Evolutionary conservation across 495 filamentous ascomycete species (phyloP).

Genomic region (Amniculicola lignicola): DNA sequence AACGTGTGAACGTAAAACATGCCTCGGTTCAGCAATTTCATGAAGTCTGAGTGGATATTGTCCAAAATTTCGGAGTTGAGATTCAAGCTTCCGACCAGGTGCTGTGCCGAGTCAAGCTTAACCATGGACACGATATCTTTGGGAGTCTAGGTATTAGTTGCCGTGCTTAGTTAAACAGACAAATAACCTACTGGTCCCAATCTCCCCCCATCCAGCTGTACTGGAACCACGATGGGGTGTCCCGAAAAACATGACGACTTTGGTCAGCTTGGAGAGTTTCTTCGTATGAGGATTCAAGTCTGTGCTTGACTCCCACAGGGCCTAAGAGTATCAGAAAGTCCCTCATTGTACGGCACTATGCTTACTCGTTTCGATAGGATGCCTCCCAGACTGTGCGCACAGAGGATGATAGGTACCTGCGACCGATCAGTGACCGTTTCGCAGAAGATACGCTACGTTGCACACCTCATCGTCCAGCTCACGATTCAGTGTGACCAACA

Average conservation of each 20-base stretch:
- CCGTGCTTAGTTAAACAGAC: too few relatives aligned
- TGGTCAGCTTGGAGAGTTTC: slow-evolving; percentile 6
- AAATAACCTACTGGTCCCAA: too few relatives aligned
- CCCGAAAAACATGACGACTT: slow-evolving; percentile 17
- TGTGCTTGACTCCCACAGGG: slow-evolving; percentile 9
- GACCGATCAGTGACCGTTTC: not conserved
- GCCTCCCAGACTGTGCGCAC: slow-evolving; percentile 14
- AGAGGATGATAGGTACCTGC: slow-evolving; percentile 11
- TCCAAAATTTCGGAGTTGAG: slow-evolving; percentile 13
- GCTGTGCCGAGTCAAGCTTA: not conserved
- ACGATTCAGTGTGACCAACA: slow-evolving; percentile 3
- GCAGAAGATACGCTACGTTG: not conserved
- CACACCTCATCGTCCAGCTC: slow-evolving; percentile 11
- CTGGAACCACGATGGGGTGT: slow-evolving; percentile 10
- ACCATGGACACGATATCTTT: slow-evolving; percentile 14
- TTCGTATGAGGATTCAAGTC: not conserved
- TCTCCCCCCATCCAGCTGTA: slow-evolving; percentile 3
- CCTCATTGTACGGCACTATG: not conserved
- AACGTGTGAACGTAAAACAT: slow-evolving; percentile 13
- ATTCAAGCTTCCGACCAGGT: slow-evolving; percentile 2
- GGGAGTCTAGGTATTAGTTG: too few relatives aligned
- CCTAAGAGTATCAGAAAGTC: not conserved
- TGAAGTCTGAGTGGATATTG: slow-evolving; percentile 13
- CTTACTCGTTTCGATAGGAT: slow-evolving; percentile 9
- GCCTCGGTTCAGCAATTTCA: slow-evolving; percentile 4